Base-by-base conservation (phyloP, 176 grass and related monocot genomes). In the Cenchrus purpureus region DNA sequence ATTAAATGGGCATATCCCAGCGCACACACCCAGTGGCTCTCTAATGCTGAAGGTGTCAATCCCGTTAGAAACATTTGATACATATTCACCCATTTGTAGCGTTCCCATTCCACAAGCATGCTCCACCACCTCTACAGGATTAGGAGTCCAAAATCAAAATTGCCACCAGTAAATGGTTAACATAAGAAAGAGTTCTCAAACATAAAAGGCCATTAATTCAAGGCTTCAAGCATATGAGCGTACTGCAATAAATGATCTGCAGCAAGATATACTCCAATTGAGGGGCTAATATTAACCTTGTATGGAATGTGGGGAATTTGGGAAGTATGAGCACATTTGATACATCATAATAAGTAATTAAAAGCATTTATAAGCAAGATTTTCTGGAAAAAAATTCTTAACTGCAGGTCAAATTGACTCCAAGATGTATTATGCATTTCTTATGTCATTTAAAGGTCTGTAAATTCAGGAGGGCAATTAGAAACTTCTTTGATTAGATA, bases 91-190 rank as follows among this genome's bases (percentile, higher is more conserved):
- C 97, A 99, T 96, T 59, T 99, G 90, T 49, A 92, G 86, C 7
- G 91, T 92, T 20, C 83, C 97, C 97, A 99, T 99, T 86, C 97
- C 97, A 88, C 97, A 99, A 87, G 93, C 93, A 92, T 99, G 97
- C 76, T 99, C 93, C 79, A 96, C 97, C 74, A 99, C 97, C 93
- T 95, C 97, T 99, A 55, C 31, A 92, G 81, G 42, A 78, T 51
- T n/a, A 88, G 57, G 57, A 71, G 10, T 65, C 28, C 14, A 76
- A 89, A 74, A 83, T 86, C 34, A 86, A 79, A 70, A 73, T 51
- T 25, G 46, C 3, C 0, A 79, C 34, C 7, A 63, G 49, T 40
- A 15, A 79, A 73, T n/a, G 60, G 12, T 14, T 63, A 68, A 68
- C 53, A 83, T 52, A 75, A 76, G 53, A 11, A 86, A 76, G 43